Evolutionary conservation across 129 eudicot species (phyloP), one percentile per base, ranked within the genome.

Genomic region (Chrysanthemum lavandulifolium): DNA sequence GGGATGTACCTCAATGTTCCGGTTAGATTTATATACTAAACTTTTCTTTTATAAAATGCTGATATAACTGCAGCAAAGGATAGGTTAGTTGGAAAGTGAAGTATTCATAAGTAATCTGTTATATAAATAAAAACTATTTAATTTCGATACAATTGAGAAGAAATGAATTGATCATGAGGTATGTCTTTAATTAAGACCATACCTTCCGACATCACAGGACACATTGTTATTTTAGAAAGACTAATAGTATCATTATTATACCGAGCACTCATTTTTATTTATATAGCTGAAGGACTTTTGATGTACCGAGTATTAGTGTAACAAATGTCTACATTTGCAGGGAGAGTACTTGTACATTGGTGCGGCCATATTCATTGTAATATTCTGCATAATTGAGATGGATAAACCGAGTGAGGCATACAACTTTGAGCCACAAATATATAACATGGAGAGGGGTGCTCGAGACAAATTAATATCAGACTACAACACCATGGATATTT

Each of bases 341-440:
- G 98, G 96, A 48, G 98, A 92, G 78, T 92, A 92, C 82, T 78
- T 92, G 79, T 92, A 83, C 84, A 89, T 89, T 49, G 98, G 98
- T 70, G 98, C 98, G 25, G 98, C 90, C 58, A 60, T 92, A 13
- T 92, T 87, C 70, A 75, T 86, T 31, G 78, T 87, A 19, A 58
- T 92, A 72, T 92, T 92, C 62, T 85, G 95, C 82, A 80, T 92
- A 12, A 92, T 89, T 6, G 98, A 89, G 91, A 89, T 89, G 98
- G 90, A 89, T 67, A 92, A 92, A 84, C 98, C 98, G 3, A 87
- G 93, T 61, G 92, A 92, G 66, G 82, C 98, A 1, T 90, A 92
- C 84, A 92, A 89, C 80, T 92, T 92, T 43, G 96, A 92, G 69
- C 98, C 98, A 49, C 95, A 89, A 58, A 89, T 92, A 63, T 92